These are phyloP conservation scores for Thelonectria olida DNA, from an alignment of 2,329 filamentous ascomycete genomes.

Conservation along the genomic window DNA sequence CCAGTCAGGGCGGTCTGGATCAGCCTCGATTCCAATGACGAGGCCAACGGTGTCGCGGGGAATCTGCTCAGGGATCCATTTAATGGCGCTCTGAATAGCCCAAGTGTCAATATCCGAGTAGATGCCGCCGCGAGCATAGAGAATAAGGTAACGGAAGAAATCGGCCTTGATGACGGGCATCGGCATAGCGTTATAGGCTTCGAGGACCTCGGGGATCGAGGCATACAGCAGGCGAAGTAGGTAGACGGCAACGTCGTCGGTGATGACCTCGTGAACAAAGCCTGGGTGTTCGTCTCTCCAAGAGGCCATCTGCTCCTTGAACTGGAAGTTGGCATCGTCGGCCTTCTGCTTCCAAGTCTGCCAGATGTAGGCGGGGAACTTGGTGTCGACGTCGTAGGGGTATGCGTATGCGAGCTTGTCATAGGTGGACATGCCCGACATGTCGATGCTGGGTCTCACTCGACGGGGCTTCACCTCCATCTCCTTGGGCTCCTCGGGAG, in stretches of 20 bases:
- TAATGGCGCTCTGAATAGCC: conserved; percentile 81
- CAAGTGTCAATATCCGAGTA: conserved; percentile 95
- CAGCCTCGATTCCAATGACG: conserved; percentile 94
- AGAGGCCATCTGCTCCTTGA: conserved; percentile 85
- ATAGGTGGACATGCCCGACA: conserved; percentile 75
- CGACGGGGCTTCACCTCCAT: conserved; percentile 34
- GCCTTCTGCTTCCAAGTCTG: conserved; percentile 97
- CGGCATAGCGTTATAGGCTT: conserved; percentile 79
- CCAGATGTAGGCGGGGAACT: conserved; percentile 98
- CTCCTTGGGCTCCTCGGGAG: conserved; percentile 25
- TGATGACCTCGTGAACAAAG: conserved; percentile 96
- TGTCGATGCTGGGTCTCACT: conserved; percentile 65
- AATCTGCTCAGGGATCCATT: conserved; percentile 86
- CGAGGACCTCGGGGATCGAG: conserved; percentile 79
- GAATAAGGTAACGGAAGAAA: conserved; percentile 79
- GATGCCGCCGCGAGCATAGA: conserved; percentile 68
- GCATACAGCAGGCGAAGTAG: conserved; percentile 89
- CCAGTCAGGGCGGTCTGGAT: conserved; percentile 94
- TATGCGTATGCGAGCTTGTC: conserved; percentile 93
- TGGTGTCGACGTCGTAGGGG: conserved; percentile 86
- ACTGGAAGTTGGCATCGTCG: conserved; percentile 78
- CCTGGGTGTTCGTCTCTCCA: conserved; percentile 89
- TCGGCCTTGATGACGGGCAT: conserved; percentile 81
- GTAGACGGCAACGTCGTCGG: conserved; percentile 85
- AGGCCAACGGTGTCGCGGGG: conserved; percentile 83